These are phyloP conservation scores for Aspergillus aculeatinus DNA, from an alignment of 2,329 filamentous ascomycete species.

Conservation along the genomic window DNA sequence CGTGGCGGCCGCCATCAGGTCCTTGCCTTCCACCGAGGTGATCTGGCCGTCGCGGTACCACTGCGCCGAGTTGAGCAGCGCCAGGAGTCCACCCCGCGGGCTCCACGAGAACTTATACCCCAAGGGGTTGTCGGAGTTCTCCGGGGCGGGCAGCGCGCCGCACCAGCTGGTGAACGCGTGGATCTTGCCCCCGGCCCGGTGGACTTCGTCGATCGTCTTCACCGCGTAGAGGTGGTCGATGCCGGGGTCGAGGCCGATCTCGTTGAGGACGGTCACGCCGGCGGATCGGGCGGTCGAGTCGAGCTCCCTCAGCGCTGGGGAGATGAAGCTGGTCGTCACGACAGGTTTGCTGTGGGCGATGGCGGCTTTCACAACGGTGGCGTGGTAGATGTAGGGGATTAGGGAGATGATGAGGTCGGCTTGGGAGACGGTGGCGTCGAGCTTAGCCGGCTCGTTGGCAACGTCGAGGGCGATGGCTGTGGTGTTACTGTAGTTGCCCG, in stretches of 20 bases:
- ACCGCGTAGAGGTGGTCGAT: constrained; percentile 12
- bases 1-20: constrained; percentile 3
- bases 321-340: constrained; percentile 6
- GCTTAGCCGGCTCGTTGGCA: background rate
- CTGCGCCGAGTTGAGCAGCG: constrained; percentile 3
- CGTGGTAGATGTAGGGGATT: background rate
- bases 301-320: background rate
- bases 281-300: background rate
- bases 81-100: constrained; percentile 1
- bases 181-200: background rate
- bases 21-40: background rate
- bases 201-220: constrained; percentile 10
- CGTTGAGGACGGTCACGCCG: background rate
- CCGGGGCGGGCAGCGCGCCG: constrained; percentile 4
- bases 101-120: constrained; percentile 11
- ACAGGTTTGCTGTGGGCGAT: constrained; percentile 1
- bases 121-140: constrained; percentile 5
- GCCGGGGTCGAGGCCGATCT: constrained; percentile 4
- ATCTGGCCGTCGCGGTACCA: constrained; percentile 4
- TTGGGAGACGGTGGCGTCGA: background rate
- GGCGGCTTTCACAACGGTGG: background rate
- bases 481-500: background rate
- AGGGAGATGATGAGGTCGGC: constrained; percentile 4
- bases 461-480: background rate
- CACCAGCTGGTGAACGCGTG: constrained; percentile 7